Evolutionary conservation across 306 rosid genomes (phyloP).

Genomic region (Cucurbita moschata): DNA sequence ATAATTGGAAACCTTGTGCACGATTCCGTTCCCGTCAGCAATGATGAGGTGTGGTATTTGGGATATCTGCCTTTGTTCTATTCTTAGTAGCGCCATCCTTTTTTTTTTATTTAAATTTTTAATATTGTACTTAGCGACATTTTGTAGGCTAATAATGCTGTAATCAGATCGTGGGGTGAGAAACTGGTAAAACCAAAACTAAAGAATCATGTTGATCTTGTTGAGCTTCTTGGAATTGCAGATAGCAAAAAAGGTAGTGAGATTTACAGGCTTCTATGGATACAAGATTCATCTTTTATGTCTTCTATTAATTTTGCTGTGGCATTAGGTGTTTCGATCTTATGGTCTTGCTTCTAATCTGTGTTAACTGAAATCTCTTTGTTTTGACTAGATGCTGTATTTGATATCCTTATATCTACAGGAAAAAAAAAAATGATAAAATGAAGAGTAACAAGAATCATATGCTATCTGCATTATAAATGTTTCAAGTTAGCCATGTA

Average conservation of each 20-base stretch:
- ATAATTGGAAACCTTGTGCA: constrained; percentile 78
- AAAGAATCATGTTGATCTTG: constrained; percentile 77
- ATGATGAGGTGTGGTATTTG: constrained; percentile 51
- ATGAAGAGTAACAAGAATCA: background rate
- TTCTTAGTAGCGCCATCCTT: background rate
- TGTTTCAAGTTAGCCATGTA: background rate
- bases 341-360: background rate
- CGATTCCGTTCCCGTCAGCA: constrained; percentile 63
- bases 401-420: background rate
- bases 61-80: background rate
- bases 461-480: background rate
- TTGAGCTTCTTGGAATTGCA: constrained; percentile 67
- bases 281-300: background rate
- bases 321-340: background rate
- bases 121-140: background rate
- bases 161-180: constrained; percentile 80
- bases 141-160: constrained; percentile 57
- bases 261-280: background rate
- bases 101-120: background rate
- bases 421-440: background rate
- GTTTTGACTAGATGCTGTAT: background rate
- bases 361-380: background rate
- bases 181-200: constrained; percentile 63
- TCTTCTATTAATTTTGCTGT: background rate
- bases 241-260: constrained; percentile 55